Base-by-base conservation (phyloP, 345 rosid genomes). In the Syzygium grande region DNA sequence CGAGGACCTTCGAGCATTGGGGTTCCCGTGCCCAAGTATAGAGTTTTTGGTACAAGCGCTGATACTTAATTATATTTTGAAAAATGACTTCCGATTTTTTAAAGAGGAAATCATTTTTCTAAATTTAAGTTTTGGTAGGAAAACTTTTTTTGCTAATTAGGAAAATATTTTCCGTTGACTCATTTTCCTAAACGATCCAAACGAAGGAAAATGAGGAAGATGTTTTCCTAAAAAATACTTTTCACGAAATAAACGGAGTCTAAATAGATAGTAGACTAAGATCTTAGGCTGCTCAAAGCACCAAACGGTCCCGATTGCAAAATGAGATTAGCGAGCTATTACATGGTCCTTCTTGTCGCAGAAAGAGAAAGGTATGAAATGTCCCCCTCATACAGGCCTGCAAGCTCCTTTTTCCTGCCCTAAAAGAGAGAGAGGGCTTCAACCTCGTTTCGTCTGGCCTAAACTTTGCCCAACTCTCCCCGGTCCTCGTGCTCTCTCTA, bases 21-120 rank as follows among this genome's bases (percentile, higher is more conserved):
- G 58, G 58, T 54, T 54, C 22, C 0, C 8, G 0, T 54, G 11
- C 58, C 25, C 58, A 54, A 54, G 25, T 19, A 9, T 4, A 54
- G 0, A 54, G 58, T 7, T 54, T 12, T 4, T 51, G 23, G 19
- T 52, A 15, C 1, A 52, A 52, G 54, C 5, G 5, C 0, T 0
- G 7, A 52, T 14, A 52, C 11, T 1, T 21, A 54, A 23, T 54
- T 11, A 54, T 54, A 54, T 54, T 53, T 54, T 21, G 58, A 10
- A 55, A 55, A 52, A 13, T 52, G 2, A 9, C 9, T 22, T 22
- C 9, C 27, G 9, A 9, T 55, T 55, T 9, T 55, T 55, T 4
- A 55, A 55, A 55, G 27, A 55, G 5, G 27, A 55, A 56, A 56
- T 56, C 10, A 56, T 22, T 56, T 56, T 22, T 5, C n/a, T 56